Evolutionary conservation across 176 grass and related monocot species (phyloP), one percentile per base, ranked within the genome.

Genomic region (Eremochloa ophiuroides): DNA sequence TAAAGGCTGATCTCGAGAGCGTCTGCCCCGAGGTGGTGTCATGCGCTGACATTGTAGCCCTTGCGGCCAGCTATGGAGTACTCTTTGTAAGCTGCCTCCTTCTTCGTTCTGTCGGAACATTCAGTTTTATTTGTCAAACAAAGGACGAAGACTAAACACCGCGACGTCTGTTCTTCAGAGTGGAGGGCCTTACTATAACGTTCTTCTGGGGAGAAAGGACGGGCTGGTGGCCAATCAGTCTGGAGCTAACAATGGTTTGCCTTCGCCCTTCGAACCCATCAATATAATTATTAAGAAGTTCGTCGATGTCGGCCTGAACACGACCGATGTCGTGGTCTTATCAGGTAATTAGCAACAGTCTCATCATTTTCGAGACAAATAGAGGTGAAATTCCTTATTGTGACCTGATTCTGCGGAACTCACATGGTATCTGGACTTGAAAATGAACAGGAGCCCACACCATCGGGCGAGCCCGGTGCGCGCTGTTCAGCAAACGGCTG

Each of bases 41-140:
- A 16, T 93, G 94, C 27, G 81, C 94, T 9, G 94, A 97, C 47
- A 83, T 93, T 44, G 88, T 97, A 7, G 88, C 94, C 20, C 82
- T 97, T 71, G 88, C 94, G 34, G 91, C 94, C 9, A 79, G 82
- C 83, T 92, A 89, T 43, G 82, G 88, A 51, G 88, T 94, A 51
- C 62, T 82, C 33, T 79, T 97, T 37, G 94, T 91, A 73, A 60
- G 89, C 69, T 62, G n/a, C 31, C 28, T 28, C 0, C 41, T 10
- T 16, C 10, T 44, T 25, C 40, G 46, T 33, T 63, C 14, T 50
- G 11, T 34, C 3, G 10, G 11, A 39, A 38, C 42, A 67, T 65
- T 65, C 33, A 16, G 38, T 48, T 67, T 60, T 67, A 0, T 68
- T 68, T 47, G 34, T 23, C 15, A 50, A 30, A 48, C 8, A 23